These are phyloP conservation scores for Neofusicoccum ribis DNA, from an alignment of 2,329 filamentous ascomycete species.

Conservation along the genomic window DNA sequence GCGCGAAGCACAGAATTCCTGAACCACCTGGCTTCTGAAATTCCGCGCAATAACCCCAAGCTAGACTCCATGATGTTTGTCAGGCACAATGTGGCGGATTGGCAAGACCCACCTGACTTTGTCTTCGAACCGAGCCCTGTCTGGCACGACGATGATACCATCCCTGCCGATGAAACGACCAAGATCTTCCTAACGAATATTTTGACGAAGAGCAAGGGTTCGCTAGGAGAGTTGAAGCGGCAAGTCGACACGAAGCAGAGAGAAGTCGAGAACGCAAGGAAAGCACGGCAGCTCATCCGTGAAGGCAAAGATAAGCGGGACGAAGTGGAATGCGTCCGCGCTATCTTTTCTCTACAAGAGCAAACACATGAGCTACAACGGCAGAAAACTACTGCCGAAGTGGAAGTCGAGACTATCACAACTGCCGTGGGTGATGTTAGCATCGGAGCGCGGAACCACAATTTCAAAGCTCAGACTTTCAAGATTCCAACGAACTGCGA, in stretches of 20 bases:
- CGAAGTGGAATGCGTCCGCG: constrained; percentile 79
- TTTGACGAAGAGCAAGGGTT: constrained; percentile 83
- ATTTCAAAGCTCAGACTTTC: constrained; percentile 98
- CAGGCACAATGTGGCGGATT: constrained; percentile 79
- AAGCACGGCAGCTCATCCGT: constrained; percentile 71
- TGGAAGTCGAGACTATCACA: constrained; percentile 93
- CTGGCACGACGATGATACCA: constrained; percentile 89
- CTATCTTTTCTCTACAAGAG: constrained; percentile 84
- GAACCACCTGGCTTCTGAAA: constrained; percentile 73
- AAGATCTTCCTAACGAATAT: constrained; percentile 92
- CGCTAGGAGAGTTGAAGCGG: constrained; percentile 74
- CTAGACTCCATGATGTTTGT: constrained; percentile 99
- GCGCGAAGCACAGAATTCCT: constrained; percentile 71
- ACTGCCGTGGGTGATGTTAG: constrained; percentile 88
- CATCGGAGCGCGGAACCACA: constrained; percentile 88
- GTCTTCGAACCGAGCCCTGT: constrained; percentile 91
- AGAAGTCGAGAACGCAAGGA: constrained; percentile 78
- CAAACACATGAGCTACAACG: constrained; percentile 81
- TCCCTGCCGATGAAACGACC: constrained; percentile 82
- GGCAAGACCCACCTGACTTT: constrained; percentile 82
- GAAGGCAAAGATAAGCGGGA: constrained; percentile 87
- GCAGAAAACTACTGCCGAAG: constrained; percentile 81
- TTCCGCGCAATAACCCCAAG: constrained; percentile 81
- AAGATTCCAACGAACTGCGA: constrained; percentile 99
- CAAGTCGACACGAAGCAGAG: constrained; percentile 83